Percentiles rank a stretch among this genome's conserved stretches.
phyloP scores from a whole-genome alignment of 371 early-diverging fungal genomes.

The Apophysomyces trapeziformis region DNA sequence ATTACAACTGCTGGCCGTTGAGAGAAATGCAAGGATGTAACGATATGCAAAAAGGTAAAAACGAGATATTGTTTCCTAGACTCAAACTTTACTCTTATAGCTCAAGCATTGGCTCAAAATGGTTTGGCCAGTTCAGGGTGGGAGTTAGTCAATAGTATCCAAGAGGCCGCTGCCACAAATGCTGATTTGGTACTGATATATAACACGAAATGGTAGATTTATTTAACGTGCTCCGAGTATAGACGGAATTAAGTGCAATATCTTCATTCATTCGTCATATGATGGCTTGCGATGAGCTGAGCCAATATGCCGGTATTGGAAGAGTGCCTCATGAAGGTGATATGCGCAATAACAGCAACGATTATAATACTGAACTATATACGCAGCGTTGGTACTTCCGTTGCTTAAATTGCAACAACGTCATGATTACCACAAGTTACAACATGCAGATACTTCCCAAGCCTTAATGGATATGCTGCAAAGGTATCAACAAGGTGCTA shows the following conservation, averaged over 20 bases:
- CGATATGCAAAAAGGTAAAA: slow-evolving; percentile 30
- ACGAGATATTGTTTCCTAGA: neutral
- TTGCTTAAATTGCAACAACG: slow-evolving; percentile 20
- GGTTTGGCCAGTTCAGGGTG: slow-evolving; percentile 11
- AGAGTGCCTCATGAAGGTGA: slow-evolving; percentile 11
- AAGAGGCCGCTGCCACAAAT: slow-evolving; percentile 3
- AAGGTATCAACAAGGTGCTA: slow-evolving; percentile 24
- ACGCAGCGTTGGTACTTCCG: slow-evolving; percentile 19
- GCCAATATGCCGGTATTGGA: neutral
- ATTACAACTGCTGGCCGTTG: slow-evolving; percentile 23
- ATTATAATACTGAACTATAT: neutral
- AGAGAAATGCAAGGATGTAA: slow-evolving; percentile 15
- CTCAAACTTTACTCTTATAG: slow-evolving; percentile 8
- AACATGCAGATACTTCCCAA: slow-evolving; percentile 18
- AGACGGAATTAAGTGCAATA: slow-evolving; percentile 20
- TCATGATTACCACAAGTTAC: neutral
- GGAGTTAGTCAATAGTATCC: slow-evolving; percentile 11
- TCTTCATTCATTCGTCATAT: slow-evolving; percentile 19
- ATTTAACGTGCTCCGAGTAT: neutral
- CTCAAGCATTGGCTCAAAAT: slow-evolving; percentile 13
- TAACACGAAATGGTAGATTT: neutral
- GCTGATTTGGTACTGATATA: slow-evolving; percentile 1
- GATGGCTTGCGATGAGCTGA: slow-evolving; percentile 17
- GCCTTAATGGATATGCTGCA: slow-evolving; percentile 29
- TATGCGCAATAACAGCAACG: neutral